phyloP scores from a whole-genome alignment of 2,329 filamentous ascomycete species.

The Drechslerella dactyloides region DNA sequence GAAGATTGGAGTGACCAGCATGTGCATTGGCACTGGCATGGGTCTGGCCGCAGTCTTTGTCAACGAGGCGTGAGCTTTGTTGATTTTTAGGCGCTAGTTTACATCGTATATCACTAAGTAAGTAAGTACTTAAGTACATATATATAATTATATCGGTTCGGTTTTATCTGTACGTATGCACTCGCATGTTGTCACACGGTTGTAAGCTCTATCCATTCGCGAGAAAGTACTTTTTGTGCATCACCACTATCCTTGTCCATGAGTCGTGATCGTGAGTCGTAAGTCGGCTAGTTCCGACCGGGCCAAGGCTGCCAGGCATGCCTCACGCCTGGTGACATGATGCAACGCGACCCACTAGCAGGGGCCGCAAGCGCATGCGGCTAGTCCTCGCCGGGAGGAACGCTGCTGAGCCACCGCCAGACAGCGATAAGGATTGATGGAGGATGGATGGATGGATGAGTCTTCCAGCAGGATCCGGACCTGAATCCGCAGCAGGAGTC shows the following conservation, averaged over 20 bases:
- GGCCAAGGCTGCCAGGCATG: slow-evolving; percentile 3
- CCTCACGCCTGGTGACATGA: not conserved
- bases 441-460: not conserved
- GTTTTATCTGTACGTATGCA: too few species aligned
- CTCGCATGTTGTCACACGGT: too few species aligned
- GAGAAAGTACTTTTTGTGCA: too few species aligned
- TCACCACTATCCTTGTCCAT: too few species aligned
- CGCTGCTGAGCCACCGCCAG: not conserved
- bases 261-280: not conserved
- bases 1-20: slow-evolving; percentile 88
- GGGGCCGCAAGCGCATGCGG: not conserved
- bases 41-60: slow-evolving; percentile 98
- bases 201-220: too few species aligned
- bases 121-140: too few species aligned
- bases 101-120: too few species aligned
- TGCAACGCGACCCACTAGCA: not conserved
- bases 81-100: too few species aligned
- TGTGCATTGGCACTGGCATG: slow-evolving; percentile 98
- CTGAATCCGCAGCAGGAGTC: too few species aligned
- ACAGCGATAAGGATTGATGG: too few species aligned
- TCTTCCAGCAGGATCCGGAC: not conserved
- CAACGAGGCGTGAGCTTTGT: slow-evolving; percentile 77
- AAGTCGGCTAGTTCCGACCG: not conserved
- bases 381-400: not conserved
- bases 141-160: too few species aligned